Evolutionary conservation across 208 protist genomes (phyloP).

Genomic region (Leishmania guyanensis): DNA sequence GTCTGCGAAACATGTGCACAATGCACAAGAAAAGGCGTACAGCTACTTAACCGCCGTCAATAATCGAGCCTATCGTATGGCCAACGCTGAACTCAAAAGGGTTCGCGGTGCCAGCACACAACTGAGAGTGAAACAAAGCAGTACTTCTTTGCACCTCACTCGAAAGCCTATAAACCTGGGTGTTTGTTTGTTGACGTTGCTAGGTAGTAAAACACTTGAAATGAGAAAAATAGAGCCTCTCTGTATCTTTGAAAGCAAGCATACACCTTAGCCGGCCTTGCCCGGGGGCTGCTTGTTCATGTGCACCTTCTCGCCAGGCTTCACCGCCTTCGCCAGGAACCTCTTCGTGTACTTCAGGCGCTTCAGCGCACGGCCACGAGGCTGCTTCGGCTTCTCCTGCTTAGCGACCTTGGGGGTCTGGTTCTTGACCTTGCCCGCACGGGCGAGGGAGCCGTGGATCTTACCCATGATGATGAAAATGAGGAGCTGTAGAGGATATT

Average conservation of each 20-base stretch:
- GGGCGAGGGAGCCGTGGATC: constrained; percentile 98
- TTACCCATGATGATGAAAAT: constrained; percentile 89
- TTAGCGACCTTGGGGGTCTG: constrained; percentile 98
- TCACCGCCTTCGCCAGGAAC: constrained; percentile 94
- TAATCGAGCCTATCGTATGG: not conserved
- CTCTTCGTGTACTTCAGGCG: constrained; percentile 97
- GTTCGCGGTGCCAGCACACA: not conserved
- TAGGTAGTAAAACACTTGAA: not conserved
- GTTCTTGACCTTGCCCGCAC: constrained; percentile 98
- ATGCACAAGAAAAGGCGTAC: not conserved
- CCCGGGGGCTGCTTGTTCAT: constrained; percentile 93
- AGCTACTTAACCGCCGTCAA: not conserved
- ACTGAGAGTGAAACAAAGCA: not conserved
- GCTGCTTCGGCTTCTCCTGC: constrained; percentile 95
- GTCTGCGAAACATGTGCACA: not conserved
- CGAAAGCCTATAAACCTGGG: not conserved
- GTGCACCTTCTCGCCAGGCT: constrained; percentile 92
- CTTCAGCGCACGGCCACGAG: constrained; percentile 96
- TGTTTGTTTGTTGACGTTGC: not conserved
- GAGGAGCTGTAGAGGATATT: not conserved
- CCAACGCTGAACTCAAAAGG: not conserved
- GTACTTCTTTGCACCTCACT: not conserved
- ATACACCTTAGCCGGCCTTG: constrained; percentile 80
- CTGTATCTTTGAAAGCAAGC: not conserved
- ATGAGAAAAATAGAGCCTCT: constrained; percentile 1